phyloP scores from a whole-genome alignment of 257 asterid genomes.

The Plectranthus barbatus region DNA sequence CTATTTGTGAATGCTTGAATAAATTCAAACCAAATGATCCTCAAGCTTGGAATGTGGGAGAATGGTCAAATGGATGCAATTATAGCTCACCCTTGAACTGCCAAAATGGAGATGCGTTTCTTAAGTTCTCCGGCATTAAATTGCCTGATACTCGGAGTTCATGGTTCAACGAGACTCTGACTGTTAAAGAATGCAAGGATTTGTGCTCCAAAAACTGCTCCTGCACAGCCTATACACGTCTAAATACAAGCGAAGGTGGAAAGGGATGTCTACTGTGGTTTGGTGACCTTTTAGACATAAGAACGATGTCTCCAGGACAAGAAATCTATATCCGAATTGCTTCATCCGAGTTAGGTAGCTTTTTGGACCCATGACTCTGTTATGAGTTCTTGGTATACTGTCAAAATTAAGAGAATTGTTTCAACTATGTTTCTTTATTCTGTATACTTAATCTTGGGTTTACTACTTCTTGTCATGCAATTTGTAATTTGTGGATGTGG shows the following conservation, averaged over 20 bases:
- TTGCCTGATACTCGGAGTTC: conserved; percentile 6
- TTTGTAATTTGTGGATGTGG: too few species aligned
- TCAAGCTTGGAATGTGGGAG: not conserved
- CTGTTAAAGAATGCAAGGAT: not conserved
- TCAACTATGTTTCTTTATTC: too few species aligned
- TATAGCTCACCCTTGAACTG: not conserved
- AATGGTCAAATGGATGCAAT: not conserved
- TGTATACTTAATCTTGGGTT: too few species aligned
- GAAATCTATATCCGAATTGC: not conserved
- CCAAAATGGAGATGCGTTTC: not conserved
- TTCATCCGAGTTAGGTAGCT: conserved; percentile 10
- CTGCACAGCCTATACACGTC: conserved; percentile 2
- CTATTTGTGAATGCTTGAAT: not conserved
- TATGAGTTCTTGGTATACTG: too few species aligned
- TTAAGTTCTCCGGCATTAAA: not conserved
- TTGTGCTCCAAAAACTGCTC: not conserved
- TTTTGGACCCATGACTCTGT: too few species aligned
- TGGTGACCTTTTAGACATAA: not conserved
- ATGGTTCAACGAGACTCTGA: not conserved
- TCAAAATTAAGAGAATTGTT: too few species aligned
- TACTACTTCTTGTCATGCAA: too few species aligned
- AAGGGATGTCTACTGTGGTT: conserved; percentile 13
- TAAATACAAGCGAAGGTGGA: not conserved
- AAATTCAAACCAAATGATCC: not conserved
- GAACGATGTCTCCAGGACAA: not conserved